phyloP scores from a whole-genome alignment of 2,329 filamentous ascomycete species.

The Alternaria consortialis region DNA sequence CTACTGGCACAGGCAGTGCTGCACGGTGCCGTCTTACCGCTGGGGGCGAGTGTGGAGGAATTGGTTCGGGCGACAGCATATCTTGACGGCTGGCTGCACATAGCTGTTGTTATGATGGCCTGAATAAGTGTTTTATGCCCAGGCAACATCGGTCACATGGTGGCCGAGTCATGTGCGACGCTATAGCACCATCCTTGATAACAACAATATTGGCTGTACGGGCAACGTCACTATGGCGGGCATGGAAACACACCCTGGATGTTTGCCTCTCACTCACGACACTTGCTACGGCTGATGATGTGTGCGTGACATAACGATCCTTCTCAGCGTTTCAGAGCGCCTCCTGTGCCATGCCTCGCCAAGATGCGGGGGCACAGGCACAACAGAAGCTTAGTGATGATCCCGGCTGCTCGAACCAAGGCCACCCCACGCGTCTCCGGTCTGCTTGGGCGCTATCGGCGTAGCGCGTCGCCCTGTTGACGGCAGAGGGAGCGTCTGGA shows the following conservation, averaged over 20 bases:
- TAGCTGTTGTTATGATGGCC: slow-evolving; percentile 78
- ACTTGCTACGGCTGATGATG: background rate
- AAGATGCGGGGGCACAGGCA: slow-evolving; percentile 23
- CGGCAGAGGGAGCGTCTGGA: slow-evolving; percentile 2
- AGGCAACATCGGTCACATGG: background rate
- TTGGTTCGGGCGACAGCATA: slow-evolving; percentile 84
- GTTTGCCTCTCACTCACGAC: background rate
- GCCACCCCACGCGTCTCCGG: slow-evolving; percentile 21
- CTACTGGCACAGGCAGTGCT: slow-evolving; percentile 84
- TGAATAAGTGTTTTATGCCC: slow-evolving; percentile 35
- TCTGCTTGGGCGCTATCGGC: slow-evolving; percentile 17
- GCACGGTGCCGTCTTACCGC: slow-evolving; percentile 85
- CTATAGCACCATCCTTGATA: slow-evolving; percentile 9
- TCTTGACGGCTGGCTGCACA: slow-evolving; percentile 88
- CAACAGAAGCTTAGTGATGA: slow-evolving; percentile 30
- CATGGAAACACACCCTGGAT: background rate
- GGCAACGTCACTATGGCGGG: background rate
- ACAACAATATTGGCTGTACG: slow-evolving; percentile 7
- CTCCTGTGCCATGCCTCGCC: slow-evolving; percentile 7
- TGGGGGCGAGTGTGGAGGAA: slow-evolving; percentile 81
- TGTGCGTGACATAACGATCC: background rate
- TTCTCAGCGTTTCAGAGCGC: background rate
- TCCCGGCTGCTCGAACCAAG: slow-evolving; percentile 15
- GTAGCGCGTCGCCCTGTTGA: slow-evolving; percentile 17
- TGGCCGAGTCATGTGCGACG: slow-evolving; percentile 13